Base-by-base conservation (phyloP, 1,139 yeast species). In the Torulaspora globosa region DNA sequence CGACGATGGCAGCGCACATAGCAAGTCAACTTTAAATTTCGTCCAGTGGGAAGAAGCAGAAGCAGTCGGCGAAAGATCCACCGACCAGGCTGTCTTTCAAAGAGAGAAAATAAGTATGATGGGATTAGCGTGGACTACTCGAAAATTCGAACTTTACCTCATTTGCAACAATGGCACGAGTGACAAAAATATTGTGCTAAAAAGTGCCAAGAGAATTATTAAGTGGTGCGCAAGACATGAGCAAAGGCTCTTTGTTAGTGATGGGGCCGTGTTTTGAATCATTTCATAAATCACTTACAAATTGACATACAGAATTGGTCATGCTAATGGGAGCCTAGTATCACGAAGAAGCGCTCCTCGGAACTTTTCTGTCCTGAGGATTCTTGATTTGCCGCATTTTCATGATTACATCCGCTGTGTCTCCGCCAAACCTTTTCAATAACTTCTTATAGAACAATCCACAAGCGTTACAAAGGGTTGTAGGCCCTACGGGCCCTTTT, bases 391-490 rank as follows among this genome's bases (percentile, higher is more conserved):
- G 51, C 28, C 59, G 49, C 34, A 55, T 49, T 29, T 51, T 49
- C 60, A 59, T 55, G 18, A 58, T 45, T 18, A 54, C 29, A 29
- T 50, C 50, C 8, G 57, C 56, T 11, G 53, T 51, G 18, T 48
- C 49, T 4, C 41, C 46, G 5, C 57, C 59, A 44, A 58, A 58
- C 39, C 51, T 55, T 37, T 50, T 53, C 14, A 54, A 44, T 31
- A 60, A 36, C 45, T 62, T 62, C 28, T 57, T 54, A 45, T 60
- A 61, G 44, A 78, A 85, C 41, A 88, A 71, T 0, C 96, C 96
- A 68, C 96, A 88, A 0, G 96, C 95, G 65, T 88, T 88, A 66
- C 96, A 88, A 48, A 88, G 70, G 0, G 95, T 85, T 43, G 94
- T 72, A 11, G 84, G 84, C 0, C 96, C 96, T 51, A 80, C 78